phyloP scores from a whole-genome alignment of 2,329 filamentous ascomycete species.

The Microcera coccophila region DNA sequence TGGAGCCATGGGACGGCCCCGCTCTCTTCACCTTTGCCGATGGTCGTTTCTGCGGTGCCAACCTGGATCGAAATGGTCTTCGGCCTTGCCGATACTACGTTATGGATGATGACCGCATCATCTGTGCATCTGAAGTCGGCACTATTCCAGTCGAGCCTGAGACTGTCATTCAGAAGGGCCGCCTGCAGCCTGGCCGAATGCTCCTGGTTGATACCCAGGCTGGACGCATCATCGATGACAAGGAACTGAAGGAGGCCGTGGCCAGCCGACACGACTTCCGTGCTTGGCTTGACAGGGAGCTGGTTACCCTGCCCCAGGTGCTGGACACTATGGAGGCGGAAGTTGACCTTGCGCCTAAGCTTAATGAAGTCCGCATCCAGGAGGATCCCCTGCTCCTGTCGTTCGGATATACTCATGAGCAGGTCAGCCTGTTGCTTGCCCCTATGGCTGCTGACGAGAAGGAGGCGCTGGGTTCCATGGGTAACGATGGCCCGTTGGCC shows the following conservation, averaged over 20 bases:
- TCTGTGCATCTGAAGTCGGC: conserved; percentile 94
- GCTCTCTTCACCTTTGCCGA: conserved; percentile 97
- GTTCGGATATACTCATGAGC: conserved; percentile 93
- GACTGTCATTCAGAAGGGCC: conserved; percentile 84
- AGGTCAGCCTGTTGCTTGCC: conserved; percentile 84
- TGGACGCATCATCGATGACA: conserved; percentile 90
- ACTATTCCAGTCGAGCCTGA: conserved; percentile 90
- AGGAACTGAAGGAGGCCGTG: conserved; percentile 85
- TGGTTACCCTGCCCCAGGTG: conserved; percentile 76
- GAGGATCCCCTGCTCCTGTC: conserved; percentile 79
- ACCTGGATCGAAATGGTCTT: conserved; percentile 91
- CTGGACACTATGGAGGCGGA: conserved; percentile 58
- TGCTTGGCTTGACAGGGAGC: conserved; percentile 79
- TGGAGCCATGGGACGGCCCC: conserved; percentile 98
- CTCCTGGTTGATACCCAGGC: conserved; percentile 85
- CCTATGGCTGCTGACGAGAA: conserved; percentile 98
- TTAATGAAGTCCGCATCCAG: conserved; percentile 69
- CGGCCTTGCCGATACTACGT: conserved; percentile 96
- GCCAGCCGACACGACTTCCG: conserved; percentile 84
- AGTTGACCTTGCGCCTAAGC: conserved; percentile 61
- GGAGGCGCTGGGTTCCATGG: conserved; percentile 95
- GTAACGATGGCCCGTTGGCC: conserved; percentile 89
- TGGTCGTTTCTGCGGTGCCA: conserved; percentile 93
- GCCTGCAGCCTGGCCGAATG: conserved; percentile 93
- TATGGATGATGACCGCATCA: conserved; percentile 92